Evolutionary conservation across 2,329 filamentous ascomycete species (phyloP).

Genomic region (Ophiobolus disseminans): DNA sequence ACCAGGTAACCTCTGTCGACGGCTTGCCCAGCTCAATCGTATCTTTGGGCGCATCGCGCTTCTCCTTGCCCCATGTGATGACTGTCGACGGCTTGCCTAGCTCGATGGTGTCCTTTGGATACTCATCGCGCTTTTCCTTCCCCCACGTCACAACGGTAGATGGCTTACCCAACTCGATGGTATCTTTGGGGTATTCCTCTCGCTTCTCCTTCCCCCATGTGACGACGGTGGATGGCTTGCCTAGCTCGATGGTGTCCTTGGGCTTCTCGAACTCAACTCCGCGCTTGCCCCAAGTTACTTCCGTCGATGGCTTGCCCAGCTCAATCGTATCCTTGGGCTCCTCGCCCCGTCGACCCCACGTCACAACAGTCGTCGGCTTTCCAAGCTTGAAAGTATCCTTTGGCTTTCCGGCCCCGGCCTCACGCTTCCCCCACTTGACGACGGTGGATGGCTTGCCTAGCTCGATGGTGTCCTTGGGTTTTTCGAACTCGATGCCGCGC

Average conservation of each 20-base stretch:
- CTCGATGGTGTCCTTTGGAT: slow-evolving; percentile 17
- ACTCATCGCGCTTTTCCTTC: slow-evolving; percentile 16
- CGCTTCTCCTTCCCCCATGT: slow-evolving; percentile 33
- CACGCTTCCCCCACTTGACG: slow-evolving; percentile 25
- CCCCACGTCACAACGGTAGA: slow-evolving; percentile 21
- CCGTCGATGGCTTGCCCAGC: slow-evolving; percentile 20
- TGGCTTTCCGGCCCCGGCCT: slow-evolving; percentile 6
- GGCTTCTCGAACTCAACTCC: slow-evolving; percentile 1
- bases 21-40: slow-evolving; percentile 19
- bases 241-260: slow-evolving; percentile 6
- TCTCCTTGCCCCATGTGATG: slow-evolving; percentile 22
- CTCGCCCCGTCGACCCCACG: slow-evolving; percentile 21
- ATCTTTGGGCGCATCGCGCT: background rate
- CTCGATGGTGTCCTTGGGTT: slow-evolving; percentile 17
- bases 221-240: slow-evolving; percentile 6
- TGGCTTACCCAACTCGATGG: slow-evolving; percentile 17
- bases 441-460: slow-evolving; percentile 18
- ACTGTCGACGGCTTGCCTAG: slow-evolving; percentile 20
- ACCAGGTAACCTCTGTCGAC: slow-evolving; percentile 25
- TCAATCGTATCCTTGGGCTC: slow-evolving; percentile 17
- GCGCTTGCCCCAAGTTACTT: slow-evolving; percentile 22
- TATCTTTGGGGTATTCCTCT: slow-evolving; percentile 7
- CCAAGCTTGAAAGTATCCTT: slow-evolving; percentile 21
- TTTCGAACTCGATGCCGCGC: slow-evolving; percentile 8
- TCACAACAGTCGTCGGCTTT: slow-evolving; percentile 14